Evolutionary conservation across 768 basidiomycete genomes (phyloP), one percentile per base, ranked within the genome.

Genomic region (Lentinula edodes): DNA sequence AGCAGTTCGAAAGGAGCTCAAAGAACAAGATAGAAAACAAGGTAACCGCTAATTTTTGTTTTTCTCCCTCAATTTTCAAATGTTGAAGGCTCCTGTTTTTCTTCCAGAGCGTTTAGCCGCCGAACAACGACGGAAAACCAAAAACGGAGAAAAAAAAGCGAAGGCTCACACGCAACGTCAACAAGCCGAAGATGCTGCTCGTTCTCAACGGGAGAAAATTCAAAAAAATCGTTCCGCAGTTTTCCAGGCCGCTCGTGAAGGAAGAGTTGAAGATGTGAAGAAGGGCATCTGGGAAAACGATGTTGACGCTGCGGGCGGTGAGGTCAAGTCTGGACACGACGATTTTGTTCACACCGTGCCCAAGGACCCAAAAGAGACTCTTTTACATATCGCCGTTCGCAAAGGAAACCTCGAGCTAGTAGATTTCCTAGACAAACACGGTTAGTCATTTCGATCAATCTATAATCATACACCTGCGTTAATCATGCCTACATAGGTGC

Each of bases 271-370:
- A 7, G 72, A 72, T 53, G 89, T 90, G 57, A 85, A 83, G 74
- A 81, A 83, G 64, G 84, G 83, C 34, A 72, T 91, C 20, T 89
- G 83, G 81, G 88, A 89, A 73, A 80, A 88, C 50, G 72, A 74
- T 36, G 87, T 91, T 61, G 88, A 90, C 71, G 85, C 88, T 43
- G 78, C 84, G 8, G 90, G 89, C 52, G 86, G 87, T 35, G 89
- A 91, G 75, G 72, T 87, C 58, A 84, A 83, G 67, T 66, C 70
- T 57, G 84, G 84, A 20, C 81, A 81, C 65, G 80, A 82, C 50
- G 76, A 75, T 56, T 84, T 84, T 65, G 77, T 84, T 51, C 71
- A 77, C 62, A 63, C 42, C 10, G 63, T 64, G 4, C 83, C 83
- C 10, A 66, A 76, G 61, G 88, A 90, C 72, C 77, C 76, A n/a